These are phyloP conservation scores for Pichia sp. DNA, from an alignment of 1,139 yeast species.

Conservation along the genomic window DNA sequence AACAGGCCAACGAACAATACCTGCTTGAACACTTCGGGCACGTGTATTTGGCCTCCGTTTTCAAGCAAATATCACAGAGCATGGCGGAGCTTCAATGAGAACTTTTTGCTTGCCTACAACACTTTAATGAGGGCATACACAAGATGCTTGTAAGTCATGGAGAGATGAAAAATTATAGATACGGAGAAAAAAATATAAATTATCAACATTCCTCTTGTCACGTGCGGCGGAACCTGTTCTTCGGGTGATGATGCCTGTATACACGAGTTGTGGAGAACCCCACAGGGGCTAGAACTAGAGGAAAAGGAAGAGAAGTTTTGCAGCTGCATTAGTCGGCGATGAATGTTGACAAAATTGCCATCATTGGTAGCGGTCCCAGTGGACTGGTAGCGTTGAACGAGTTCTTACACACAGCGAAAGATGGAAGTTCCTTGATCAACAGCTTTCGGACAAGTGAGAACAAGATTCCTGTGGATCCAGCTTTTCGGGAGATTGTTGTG, in stretches of 20 bases:
- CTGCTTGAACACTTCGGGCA: conserved; percentile 53
- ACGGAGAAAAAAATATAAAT: neutral
- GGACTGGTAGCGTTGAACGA: conserved; percentile 36
- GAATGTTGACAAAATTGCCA: conserved; percentile 29
- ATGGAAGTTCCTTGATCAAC: conserved; percentile 31
- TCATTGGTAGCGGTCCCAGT: conserved; percentile 39
- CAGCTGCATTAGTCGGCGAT: neutral
- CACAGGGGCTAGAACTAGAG: neutral
- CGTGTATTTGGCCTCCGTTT: conserved; percentile 46
- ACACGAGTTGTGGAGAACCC: neutral
- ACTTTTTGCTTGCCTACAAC: no score
- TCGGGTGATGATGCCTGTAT: no score
- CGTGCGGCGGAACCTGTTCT: neutral
- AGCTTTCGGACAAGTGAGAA: conserved; percentile 2
- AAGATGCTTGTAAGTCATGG: no score
- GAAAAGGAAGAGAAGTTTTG: neutral
- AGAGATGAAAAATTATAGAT: neutral
- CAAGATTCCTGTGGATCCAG: conserved; percentile 20
- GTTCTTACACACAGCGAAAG: conserved; percentile 31
- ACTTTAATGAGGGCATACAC: no score
- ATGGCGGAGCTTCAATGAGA: conserved; percentile 4
- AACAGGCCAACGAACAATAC: conserved; percentile 58
- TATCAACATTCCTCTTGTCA: neutral
- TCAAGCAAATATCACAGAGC: conserved; percentile 46
- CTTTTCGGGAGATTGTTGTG: conserved; percentile 33